Conservation (phyloP, 108 stramenopile genomes). For the Cyclotella choctawhatcheeana region DNA sequence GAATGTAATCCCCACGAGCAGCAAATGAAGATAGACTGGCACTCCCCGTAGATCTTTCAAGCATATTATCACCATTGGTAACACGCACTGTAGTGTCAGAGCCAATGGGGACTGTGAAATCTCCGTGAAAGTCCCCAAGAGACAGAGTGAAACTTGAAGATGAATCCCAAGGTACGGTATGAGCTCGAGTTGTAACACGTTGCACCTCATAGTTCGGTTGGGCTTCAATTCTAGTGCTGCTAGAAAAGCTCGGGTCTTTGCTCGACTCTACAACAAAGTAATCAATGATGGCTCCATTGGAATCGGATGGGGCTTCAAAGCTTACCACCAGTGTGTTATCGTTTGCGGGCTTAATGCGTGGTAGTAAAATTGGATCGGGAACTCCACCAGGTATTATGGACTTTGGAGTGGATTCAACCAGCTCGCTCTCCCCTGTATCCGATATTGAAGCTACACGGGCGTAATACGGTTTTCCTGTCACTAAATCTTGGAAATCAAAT, state of each 20-base stretch:
- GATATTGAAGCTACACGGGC: slow-evolving; percentile 55
- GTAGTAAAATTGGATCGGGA: slow-evolving; percentile 35
- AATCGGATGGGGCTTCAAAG: slow-evolving; percentile 49
- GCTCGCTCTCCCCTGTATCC: slow-evolving; percentile 49
- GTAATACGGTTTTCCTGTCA: slow-evolving; percentile 54
- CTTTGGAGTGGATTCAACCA: slow-evolving; percentile 17
- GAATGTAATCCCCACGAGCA: slow-evolving; percentile 61
- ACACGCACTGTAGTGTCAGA: slow-evolving; percentile 34
- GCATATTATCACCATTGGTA: slow-evolving; percentile 23
- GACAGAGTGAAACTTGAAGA: slow-evolving; percentile 63
- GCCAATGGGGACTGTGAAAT: slow-evolving; percentile 53
- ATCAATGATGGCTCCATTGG: slow-evolving; percentile 55
- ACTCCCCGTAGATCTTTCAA: slow-evolving; percentile 38
- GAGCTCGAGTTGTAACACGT: slow-evolving; percentile 61
- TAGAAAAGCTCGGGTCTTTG: slow-evolving; percentile 50
- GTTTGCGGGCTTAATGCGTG: slow-evolving; percentile 40
- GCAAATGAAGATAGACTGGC: slow-evolving; percentile 42
- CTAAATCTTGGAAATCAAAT: slow-evolving; percentile 38
- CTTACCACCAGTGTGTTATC: slow-evolving; percentile 43
- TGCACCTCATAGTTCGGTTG: slow-evolving; percentile 51
- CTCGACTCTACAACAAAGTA: slow-evolving; percentile 59
- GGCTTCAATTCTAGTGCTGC: slow-evolving; percentile 24
- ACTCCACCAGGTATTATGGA: slow-evolving; percentile 46
- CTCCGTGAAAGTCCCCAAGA: slow-evolving; percentile 66
- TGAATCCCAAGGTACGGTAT: slow-evolving; percentile 59